phyloP scores from a whole-genome alignment of 768 basidiomycete species.

The Antrodiella citrinella region DNA sequence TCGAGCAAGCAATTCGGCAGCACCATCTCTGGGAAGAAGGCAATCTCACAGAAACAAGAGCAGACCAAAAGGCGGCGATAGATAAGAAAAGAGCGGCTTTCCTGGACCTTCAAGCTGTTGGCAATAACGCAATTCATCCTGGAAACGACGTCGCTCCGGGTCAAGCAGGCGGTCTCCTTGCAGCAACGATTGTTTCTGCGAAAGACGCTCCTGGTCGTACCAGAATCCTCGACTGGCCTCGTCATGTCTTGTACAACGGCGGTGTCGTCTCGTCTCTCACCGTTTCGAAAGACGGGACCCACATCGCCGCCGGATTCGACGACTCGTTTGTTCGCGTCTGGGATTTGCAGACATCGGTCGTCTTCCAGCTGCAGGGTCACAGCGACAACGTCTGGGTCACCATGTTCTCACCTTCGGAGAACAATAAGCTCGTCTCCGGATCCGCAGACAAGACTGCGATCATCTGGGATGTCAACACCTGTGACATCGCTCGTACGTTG shows the following conservation, averaged over 20 bases:
- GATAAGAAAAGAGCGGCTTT: too few species aligned
- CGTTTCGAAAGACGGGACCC: constrained; percentile 15
- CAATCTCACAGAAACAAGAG: neutral
- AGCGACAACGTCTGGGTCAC: constrained; percentile 10
- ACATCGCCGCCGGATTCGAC: constrained; percentile 18
- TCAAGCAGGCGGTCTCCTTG: neutral
- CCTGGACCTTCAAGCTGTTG: too few species aligned
- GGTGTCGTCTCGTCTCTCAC: constrained; percentile 5
- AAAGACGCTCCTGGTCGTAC: neutral
- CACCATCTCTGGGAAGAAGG: neutral
- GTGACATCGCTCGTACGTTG: neutral
- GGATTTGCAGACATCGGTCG: constrained; percentile 15
- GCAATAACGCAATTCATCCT: too few species aligned
- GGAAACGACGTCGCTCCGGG: too few species aligned
- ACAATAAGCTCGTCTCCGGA: constrained; percentile 15
- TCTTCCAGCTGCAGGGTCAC: constrained; percentile 7
- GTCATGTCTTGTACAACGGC: neutral
- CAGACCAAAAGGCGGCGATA: neutral
- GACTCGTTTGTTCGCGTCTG: constrained; percentile 21
- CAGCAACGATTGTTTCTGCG: neutral
- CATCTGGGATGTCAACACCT: constrained; percentile 14
- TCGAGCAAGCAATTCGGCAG: neutral
- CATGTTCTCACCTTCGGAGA: constrained; percentile 19
- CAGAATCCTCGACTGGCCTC: neutral
- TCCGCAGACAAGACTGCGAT: constrained; percentile 15